Evolutionary conservation across 768 basidiomycete species (phyloP).

Genomic region (Lepiota brunneoincarnata): DNA sequence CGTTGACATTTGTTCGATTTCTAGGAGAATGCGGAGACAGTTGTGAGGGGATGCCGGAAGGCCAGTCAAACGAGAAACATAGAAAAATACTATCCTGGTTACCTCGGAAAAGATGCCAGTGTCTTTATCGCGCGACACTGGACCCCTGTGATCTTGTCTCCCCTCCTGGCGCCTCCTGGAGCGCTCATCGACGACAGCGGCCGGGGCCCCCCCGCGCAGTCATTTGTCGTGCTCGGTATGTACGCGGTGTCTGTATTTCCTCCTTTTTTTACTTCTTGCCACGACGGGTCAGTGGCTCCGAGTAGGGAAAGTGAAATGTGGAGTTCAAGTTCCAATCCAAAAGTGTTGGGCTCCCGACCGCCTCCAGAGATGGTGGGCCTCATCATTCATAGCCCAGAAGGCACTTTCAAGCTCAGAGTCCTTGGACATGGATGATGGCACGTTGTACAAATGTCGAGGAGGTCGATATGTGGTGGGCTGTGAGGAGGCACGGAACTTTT

Average conservation of each 20-base stretch:
- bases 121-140: slow-evolving; percentile 70
- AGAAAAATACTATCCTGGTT: too few species aligned
- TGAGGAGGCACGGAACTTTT: slow-evolving; percentile 56
- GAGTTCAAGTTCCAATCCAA: slow-evolving; percentile 24
- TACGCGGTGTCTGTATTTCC: slow-evolving; percentile 49
- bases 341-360: slow-evolving; percentile 49
- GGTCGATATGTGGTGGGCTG: slow-evolving; percentile 18
- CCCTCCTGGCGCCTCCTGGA: slow-evolving; percentile 17
- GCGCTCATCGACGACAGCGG: too few species aligned
- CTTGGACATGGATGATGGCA: slow-evolving; percentile 17
- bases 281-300: slow-evolving; percentile 21
- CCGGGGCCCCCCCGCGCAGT: slow-evolving; percentile 52
- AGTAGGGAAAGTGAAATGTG: slow-evolving; percentile 33
- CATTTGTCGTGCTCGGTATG: slow-evolving; percentile 64
- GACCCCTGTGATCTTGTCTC: slow-evolving; percentile 44
- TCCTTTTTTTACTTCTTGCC: slow-evolving; percentile 24
- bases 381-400: slow-evolving; percentile 70
- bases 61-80: too few species aligned
- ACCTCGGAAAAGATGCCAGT: slow-evolving; percentile 67
- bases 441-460: background rate
- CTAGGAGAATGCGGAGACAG: too few species aligned
- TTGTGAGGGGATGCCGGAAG: too few species aligned
- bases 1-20: too few species aligned
- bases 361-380: slow-evolving; percentile 60
- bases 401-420: slow-evolving; percentile 64